Base-by-base conservation (phyloP, 1,284 basidiomycete species). In the Leccinum fallax region DNA sequence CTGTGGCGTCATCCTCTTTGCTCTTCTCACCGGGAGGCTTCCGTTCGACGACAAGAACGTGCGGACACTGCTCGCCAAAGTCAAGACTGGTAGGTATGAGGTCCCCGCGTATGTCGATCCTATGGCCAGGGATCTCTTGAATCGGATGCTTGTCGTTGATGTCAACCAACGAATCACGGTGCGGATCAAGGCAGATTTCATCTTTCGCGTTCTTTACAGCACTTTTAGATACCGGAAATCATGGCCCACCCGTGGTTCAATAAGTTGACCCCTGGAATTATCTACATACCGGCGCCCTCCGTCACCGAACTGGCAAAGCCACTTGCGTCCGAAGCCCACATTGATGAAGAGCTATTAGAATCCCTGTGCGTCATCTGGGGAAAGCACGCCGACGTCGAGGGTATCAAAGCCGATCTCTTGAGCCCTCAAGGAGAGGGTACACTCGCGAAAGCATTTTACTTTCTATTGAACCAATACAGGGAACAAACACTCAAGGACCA, bases 381-480 rank as follows among this genome's bases (percentile, higher is more conserved):
- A 10, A 87, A 88, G 38, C 85, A 91, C 59, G 81, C 85, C 2
- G 77, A 82, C 30, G 80, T 80, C 24, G 80, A 85, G 16, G 77
- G 71, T n/a, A 88, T 92, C 70, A 83, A 80, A 60, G 72, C 78
- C 32, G 90, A 92, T 67, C 79, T 92, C 3, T 83, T 90, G 65
- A 83, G 86, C 38, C 83, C 86, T 13, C 79, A 80, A 34, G 86
- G 85, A 19, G 77, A 84, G 73, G 92, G 85, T 63, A 89, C 88
- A 4, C 88, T 94, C 73, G 93, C 94, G 30, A 98, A 98, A 76
- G 94, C 94, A 0, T 95, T 97, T 76, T 97, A 97, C 73, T 95
- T 93, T 74, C 81, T 97, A 53, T 82, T 97, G 24, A 81, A 86
- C 60, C 86, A 87, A 73, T 94, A 96, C 76, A 85, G 92, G 58